Evolutionary conservation across 2,329 filamentous ascomycete species (phyloP).

Genomic region (Dryadomyces quercus-mongolicae): DNA sequence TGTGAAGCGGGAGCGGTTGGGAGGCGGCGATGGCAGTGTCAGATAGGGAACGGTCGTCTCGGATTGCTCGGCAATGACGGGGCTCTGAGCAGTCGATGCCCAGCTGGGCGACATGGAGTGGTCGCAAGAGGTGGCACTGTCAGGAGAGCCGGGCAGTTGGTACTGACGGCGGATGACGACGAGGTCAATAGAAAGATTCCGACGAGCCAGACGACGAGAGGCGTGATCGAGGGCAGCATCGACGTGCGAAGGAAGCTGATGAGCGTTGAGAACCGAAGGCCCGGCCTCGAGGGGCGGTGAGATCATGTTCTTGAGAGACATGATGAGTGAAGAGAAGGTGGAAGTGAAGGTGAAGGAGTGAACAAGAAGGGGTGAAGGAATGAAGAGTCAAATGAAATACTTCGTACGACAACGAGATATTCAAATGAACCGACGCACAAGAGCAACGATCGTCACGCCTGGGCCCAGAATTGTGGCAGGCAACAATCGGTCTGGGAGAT

Average conservation of each 20-base stretch:
- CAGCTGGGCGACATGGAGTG: constrained; percentile 20
- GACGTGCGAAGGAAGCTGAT: constrained; percentile 44
- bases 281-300: constrained; percentile 53
- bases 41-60: constrained; percentile 2
- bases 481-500: not conserved
- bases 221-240: constrained; percentile 45
- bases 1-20: constrained; percentile 18
- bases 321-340: not conserved
- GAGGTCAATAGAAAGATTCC: constrained; percentile 43
- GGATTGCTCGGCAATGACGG: constrained; percentile 10
- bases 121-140: not conserved
- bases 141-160: constrained; percentile 29
- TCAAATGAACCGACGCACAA: no score
- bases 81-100: constrained; percentile 10
- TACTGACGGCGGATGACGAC: constrained; percentile 45
- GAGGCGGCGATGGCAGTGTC: constrained; percentile 5
- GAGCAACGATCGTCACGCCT: not conserved
- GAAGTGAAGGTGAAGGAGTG: not conserved
- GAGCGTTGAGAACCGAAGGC: constrained; percentile 42
- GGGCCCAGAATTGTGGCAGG: not conserved
- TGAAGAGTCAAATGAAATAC: not conserved
- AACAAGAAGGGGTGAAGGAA: not conserved
- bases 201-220: constrained; percentile 42
- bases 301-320: constrained; percentile 36
- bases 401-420: no score